These are phyloP conservation scores for Trypethelium eluteriae DNA, from an alignment of 495 filamentous ascomycete genomes.

Conservation along the genomic window DNA sequence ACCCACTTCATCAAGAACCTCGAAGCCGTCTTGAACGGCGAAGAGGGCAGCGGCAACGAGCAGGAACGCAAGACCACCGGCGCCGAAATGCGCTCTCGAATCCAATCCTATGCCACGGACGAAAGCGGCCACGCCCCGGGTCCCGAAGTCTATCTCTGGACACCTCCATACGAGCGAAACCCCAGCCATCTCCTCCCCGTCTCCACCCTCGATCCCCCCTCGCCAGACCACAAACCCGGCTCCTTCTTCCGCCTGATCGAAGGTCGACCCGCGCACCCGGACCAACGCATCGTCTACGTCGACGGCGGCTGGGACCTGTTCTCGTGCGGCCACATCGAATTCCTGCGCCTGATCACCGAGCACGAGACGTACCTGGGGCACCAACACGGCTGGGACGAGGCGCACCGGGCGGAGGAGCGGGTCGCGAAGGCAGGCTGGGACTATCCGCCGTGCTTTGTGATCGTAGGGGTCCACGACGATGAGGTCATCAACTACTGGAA, in stretches of 20 bases:
- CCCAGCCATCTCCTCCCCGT: slow-evolving; percentile 11
- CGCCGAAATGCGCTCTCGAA: slow-evolving; percentile 55
- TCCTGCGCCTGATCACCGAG: slow-evolving; percentile 65
- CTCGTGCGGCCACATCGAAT: slow-evolving; percentile 92
- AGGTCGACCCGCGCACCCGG: slow-evolving; percentile 52
- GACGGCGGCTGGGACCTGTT: slow-evolving; percentile 97
- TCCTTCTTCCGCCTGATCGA: slow-evolving; percentile 55
- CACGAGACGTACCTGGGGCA: slow-evolving; percentile 60
- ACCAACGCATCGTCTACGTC: slow-evolving; percentile 81
- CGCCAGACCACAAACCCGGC: slow-evolving; percentile 31
- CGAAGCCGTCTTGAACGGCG: slow-evolving; percentile 46
- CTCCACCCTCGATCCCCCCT: slow-evolving; percentile 5
- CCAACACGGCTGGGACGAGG: slow-evolving; percentile 64
- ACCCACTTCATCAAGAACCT: slow-evolving; percentile 80
- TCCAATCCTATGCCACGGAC: slow-evolving; percentile 73
- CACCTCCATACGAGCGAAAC: background rate
- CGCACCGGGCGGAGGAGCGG: slow-evolving; percentile 53
- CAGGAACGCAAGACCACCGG: slow-evolving; percentile 28
- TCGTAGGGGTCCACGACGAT: slow-evolving; percentile 91
- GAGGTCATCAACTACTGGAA: slow-evolving; percentile 91
- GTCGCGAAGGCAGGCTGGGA: slow-evolving; percentile 54
- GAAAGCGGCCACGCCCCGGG: slow-evolving; percentile 63
- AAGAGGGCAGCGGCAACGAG: slow-evolving; percentile 61
- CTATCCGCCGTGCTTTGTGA: slow-evolving; percentile 73
- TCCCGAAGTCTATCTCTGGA: slow-evolving; percentile 73